phyloP scores from a whole-genome alignment of 108 stramenopile species.

The Conticribra weissflogii region DNA sequence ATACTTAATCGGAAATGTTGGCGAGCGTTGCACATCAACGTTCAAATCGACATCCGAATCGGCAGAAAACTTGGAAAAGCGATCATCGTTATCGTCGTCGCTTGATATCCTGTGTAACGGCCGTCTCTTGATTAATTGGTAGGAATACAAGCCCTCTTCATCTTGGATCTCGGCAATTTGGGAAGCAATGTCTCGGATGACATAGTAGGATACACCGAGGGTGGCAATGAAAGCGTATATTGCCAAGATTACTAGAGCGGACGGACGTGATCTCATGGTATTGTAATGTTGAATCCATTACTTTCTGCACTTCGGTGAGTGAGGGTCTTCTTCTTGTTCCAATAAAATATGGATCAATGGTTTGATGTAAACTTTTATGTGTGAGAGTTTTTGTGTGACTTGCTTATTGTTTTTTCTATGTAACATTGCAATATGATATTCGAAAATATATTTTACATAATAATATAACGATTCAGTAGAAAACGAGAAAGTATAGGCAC shows the following conservation, averaged over 20 bases:
- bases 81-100: neutral
- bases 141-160: neutral
- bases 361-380: no score
- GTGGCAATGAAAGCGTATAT: neutral
- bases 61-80: no score
- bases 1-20: slow-evolving; percentile 19
- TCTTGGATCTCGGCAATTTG: neutral
- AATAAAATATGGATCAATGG: no score
- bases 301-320: no score
- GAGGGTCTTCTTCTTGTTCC: no score
- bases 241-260: neutral
- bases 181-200: neutral
- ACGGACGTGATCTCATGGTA: neutral
- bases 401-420: no score
- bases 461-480: no score
- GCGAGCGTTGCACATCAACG: neutral
- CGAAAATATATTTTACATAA: no score
- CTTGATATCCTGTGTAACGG: neutral
- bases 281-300: neutral
- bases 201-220: neutral
- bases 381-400: no score
- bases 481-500: no score
- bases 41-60: neutral
- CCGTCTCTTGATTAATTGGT: neutral
- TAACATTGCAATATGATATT: no score